Percentiles rank a stretch among this genome's conserved stretches.
phyloP scores from a whole-genome alignment of 306 rosid species.

The Prosopis cineraria region DNA sequence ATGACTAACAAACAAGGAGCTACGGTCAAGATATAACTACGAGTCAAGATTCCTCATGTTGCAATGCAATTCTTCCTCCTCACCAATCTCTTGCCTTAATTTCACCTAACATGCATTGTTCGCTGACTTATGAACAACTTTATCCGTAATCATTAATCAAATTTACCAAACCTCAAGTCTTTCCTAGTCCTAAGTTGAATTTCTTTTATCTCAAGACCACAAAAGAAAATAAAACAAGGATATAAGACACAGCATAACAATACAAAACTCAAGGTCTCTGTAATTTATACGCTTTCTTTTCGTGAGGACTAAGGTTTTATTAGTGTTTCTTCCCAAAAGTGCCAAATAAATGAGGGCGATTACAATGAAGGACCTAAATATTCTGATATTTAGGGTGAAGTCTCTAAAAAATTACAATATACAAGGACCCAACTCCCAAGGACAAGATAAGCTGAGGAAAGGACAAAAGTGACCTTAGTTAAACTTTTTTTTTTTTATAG shows the following conservation, averaged over 20 bases:
- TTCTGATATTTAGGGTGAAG: background rate
- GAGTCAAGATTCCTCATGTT: background rate
- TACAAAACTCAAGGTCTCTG: background rate
- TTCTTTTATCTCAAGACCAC: background rate
- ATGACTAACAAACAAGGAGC: background rate
- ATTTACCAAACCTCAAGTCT: slow-evolving; percentile 1
- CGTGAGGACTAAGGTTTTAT: background rate
- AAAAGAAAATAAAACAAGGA: background rate
- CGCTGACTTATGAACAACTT: background rate
- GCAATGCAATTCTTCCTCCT: background rate
- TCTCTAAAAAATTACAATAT: background rate
- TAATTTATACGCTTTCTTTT: background rate
- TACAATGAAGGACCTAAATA: background rate
- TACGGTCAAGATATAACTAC: background rate
- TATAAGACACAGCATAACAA: background rate
- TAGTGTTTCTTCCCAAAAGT: background rate
- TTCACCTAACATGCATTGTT: background rate
- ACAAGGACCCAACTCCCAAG: background rate
- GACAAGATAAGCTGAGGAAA: background rate
- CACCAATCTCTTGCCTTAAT: background rate
- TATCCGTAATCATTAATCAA: background rate
- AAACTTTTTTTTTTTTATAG: background rate
- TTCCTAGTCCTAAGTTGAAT: background rate
- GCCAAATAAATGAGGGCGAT: background rate
- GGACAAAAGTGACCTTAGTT: background rate